Conservation (phyloP, 2,329 filamentous ascomycete species). For the Chalara sp. region DNA sequence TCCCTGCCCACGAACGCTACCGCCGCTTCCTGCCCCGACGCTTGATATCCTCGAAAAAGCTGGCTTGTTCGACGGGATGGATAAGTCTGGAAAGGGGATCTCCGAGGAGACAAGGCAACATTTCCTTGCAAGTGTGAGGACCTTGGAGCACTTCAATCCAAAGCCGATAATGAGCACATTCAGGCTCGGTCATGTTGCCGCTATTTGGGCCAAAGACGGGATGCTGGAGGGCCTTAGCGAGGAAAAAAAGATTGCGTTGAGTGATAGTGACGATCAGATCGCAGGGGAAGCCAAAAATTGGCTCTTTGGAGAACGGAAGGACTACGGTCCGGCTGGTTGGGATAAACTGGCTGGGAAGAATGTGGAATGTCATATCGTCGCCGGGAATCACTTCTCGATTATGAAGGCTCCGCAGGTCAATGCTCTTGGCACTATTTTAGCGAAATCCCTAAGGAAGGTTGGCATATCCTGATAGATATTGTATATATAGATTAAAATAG, state of each 20-base stretch:
- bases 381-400: conserved; percentile 5
- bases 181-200: neutral
- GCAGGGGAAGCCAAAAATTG: conserved; percentile 1
- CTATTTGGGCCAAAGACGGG: conserved; percentile 5
- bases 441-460: no score
- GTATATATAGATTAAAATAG: no score
- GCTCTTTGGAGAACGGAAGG: neutral
- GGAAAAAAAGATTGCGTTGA: neutral
- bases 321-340: conserved; percentile 4
- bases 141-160: conserved; percentile 3
- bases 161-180: neutral
- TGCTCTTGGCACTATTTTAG: neutral
- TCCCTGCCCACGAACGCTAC: conserved; percentile 2
- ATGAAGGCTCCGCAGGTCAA: conserved; percentile 3
- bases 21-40: conserved; percentile 1
- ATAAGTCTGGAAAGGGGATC: conserved; percentile 2
- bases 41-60: conserved; percentile 3
- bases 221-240: conserved; percentile 2
- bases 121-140: conserved; percentile 4
- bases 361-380: conserved; percentile 2
- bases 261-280: neutral
- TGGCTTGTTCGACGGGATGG: conserved; percentile 3
- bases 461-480: no score
- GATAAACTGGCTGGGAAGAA: conserved; percentile 2
- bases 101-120: conserved; percentile 4